Evolutionary conservation across 2,329 filamentous ascomycete species (phyloP).

Genomic region (Paradendryphiella salina): DNA sequence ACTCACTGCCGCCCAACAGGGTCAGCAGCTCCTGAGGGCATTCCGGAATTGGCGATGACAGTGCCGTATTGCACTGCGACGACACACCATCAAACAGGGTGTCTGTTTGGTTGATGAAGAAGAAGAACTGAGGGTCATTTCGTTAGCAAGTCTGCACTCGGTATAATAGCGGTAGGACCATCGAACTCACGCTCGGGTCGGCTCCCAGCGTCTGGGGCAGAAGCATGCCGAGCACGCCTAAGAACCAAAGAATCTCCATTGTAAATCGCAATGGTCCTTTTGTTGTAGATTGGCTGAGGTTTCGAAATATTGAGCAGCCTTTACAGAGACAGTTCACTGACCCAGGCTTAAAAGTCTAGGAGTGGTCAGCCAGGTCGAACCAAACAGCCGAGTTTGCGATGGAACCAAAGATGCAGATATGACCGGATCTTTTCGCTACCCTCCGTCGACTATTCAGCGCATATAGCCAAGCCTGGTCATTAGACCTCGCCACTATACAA

Average conservation of each 20-base stretch:
- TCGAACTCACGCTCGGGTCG: background rate
- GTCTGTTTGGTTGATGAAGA: background rate
- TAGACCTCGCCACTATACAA: no score
- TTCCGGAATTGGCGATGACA: no score
- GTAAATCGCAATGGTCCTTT: constrained; percentile 1
- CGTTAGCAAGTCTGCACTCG: background rate
- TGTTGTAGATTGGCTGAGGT: background rate
- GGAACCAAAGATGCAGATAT: no score
- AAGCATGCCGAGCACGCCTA: background rate
- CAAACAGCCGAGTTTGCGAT: no score
- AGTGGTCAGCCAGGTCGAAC: no score
- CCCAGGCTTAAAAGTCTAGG: background rate
- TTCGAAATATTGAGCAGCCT: background rate
- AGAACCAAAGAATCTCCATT: background rate
- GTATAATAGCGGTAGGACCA: background rate
- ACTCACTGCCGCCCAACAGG: no score
- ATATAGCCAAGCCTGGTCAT: no score
- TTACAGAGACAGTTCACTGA: background rate
- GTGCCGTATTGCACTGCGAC: no score
- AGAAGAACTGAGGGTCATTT: background rate
- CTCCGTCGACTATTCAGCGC: no score
- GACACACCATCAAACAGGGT: no score
- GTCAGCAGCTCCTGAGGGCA: no score
- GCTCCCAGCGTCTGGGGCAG: constrained; percentile 1
- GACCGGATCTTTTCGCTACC: no score